Evolutionary conservation across 1,139 yeast species (phyloP).

Genomic region (Debaryomyces nepalensis): DNA sequence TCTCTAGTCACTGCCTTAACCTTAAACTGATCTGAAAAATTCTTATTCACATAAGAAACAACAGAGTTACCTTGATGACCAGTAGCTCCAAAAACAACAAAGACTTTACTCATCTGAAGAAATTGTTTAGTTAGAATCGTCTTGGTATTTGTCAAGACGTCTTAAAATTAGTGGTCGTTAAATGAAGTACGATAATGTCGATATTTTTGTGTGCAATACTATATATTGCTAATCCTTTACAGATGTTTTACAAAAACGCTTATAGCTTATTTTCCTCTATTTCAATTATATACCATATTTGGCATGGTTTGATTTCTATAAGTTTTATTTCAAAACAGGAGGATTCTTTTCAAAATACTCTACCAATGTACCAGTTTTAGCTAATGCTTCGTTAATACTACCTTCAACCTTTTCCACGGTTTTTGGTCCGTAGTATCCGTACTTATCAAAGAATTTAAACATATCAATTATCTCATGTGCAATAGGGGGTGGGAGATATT

Average conservation of each 20-base stretch:
- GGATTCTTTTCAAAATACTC: slow-evolving; percentile 3
- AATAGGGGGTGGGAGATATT: slow-evolving; percentile 10
- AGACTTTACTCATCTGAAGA: slow-evolving; percentile 14
- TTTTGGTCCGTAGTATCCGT: slow-evolving; percentile 12
- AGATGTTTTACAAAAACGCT: too few species aligned
- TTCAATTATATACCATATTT: too few species aligned
- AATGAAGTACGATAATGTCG: too few species aligned
- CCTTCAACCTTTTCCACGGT: slow-evolving; percentile 9
- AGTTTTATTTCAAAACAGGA: too few species aligned
- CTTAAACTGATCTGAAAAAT: slow-evolving; percentile 12
- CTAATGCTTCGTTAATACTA: not conserved
- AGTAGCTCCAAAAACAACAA: slow-evolving; percentile 18
- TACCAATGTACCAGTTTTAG: not conserved
- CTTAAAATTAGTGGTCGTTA: too few species aligned
- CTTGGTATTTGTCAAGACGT: too few species aligned
- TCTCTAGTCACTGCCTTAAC: slow-evolving; percentile 18
- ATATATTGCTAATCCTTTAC: too few species aligned
- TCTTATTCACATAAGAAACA: slow-evolving; percentile 11
- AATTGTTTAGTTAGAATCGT: too few species aligned
- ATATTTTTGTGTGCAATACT: too few species aligned
- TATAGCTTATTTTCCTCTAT: too few species aligned
- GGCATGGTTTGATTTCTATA: too few species aligned
- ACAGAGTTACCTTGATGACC: slow-evolving; percentile 20
- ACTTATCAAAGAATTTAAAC: slow-evolving; percentile 5
- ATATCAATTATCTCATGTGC: slow-evolving; percentile 9